phyloP scores from a whole-genome alignment of 2,329 filamentous ascomycete species.

The Ascochyta lentis region DNA sequence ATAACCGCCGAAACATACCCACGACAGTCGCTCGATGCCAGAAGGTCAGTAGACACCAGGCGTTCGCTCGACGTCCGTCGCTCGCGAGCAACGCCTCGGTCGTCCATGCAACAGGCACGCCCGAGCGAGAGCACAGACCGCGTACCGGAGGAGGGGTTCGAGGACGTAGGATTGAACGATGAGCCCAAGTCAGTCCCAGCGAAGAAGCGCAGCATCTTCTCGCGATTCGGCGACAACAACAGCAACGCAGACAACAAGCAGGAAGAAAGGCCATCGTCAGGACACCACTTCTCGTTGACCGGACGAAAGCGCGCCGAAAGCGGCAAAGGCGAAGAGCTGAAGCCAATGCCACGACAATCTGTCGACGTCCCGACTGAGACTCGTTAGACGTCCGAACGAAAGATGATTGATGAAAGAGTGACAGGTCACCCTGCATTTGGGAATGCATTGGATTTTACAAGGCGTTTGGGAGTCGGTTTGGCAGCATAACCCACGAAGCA shows the following conservation, averaged over 20 bases:
- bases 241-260: constrained; percentile 32
- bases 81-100: constrained; percentile 65
- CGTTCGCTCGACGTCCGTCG: constrained; percentile 57
- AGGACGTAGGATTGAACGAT: constrained; percentile 87
- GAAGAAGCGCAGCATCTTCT: constrained; percentile 82
- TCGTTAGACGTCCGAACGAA: constrained; percentile 20
- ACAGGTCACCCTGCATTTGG: background rate
- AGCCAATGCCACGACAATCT: constrained; percentile 61
- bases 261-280: constrained; percentile 53
- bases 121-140: constrained; percentile 64
- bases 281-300: constrained; percentile 68
- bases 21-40: constrained; percentile 59
- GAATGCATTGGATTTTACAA: constrained; percentile 7
- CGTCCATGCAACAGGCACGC: constrained; percentile 64
- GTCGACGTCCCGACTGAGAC: constrained; percentile 35
- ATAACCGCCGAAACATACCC: constrained; percentile 60
- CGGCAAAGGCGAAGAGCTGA: constrained; percentile 71
- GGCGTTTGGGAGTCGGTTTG: constrained; percentile 21
- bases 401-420: constrained; percentile 7
- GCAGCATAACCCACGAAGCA: constrained; percentile 25
- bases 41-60: constrained; percentile 82
- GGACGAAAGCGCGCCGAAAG: constrained; percentile 77
- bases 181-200: constrained; percentile 66
- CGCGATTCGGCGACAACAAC: constrained; percentile 76
- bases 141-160: constrained; percentile 81